A percentile compares a stretch with the other conserved stretches of the same genome.
Evolutionary conservation across 164 flowering plant species (phyloP).

Genomic region (Nymphaea thermarum): DNA sequence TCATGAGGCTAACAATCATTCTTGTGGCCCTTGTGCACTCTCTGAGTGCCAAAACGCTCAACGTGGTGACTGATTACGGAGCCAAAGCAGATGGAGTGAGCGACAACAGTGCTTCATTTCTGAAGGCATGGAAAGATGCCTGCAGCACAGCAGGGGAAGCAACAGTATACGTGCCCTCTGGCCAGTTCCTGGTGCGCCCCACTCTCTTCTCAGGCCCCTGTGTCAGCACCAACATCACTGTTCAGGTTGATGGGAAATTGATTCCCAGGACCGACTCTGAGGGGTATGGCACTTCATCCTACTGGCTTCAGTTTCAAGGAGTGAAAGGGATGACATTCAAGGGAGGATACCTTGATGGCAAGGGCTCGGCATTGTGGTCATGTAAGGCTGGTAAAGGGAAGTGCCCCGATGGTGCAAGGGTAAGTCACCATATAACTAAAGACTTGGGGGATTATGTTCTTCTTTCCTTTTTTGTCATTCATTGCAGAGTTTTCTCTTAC

Average conservation of each 20-base stretch:
- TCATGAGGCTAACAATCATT: no score
- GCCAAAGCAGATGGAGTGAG: slow-evolving; percentile 14
- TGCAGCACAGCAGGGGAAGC: slow-evolving; percentile 12
- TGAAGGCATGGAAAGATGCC: slow-evolving; percentile 17
- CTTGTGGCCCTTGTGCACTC: no score
- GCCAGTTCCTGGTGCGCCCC: slow-evolving; percentile 13
- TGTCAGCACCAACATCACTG: slow-evolving; percentile 2
- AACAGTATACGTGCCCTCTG: slow-evolving; percentile 15
- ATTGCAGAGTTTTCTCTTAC: no score
- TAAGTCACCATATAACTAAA: neutral
- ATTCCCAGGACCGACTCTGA: no score
- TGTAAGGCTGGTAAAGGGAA: slow-evolving; percentile 7
- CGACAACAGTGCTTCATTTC: slow-evolving; percentile 12
- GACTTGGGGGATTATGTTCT: no score
- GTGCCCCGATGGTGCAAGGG: slow-evolving; percentile 19
- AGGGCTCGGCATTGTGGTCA: slow-evolving; percentile 12
- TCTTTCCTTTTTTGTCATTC: neutral
- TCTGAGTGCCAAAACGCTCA: slow-evolving; percentile 2
- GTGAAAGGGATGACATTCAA: slow-evolving; percentile 8
- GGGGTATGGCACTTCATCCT: no score
- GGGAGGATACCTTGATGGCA: slow-evolving; percentile 19
- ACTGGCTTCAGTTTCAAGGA: slow-evolving; percentile 12
- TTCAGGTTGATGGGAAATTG: neutral
- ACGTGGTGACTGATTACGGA: slow-evolving; percentile 6
- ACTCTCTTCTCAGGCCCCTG: slow-evolving; percentile 19